phyloP scores from a whole-genome alignment of 2,329 filamentous ascomycete species.

The Beauveria sp. region DNA sequence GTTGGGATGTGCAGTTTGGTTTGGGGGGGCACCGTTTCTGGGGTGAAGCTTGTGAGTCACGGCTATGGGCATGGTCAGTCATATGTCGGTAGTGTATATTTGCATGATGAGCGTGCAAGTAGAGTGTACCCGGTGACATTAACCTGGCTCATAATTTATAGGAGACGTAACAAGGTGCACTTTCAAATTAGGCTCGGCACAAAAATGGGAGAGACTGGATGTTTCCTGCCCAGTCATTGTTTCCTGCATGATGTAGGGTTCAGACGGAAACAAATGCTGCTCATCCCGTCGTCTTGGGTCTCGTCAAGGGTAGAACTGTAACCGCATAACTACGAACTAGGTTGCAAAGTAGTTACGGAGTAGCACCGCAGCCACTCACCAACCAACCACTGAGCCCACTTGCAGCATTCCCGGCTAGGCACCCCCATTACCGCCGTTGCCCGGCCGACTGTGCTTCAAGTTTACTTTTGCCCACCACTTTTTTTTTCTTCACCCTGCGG shows the following conservation, averaged over 20 bases:
- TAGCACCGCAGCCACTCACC: neutral
- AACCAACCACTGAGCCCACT: neutral
- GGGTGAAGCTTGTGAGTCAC: slow-evolving; percentile 9
- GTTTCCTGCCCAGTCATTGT: too few species aligned
- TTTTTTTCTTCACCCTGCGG: neutral
- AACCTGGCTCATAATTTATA: neutral
- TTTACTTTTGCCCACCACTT: slow-evolving; percentile 4
- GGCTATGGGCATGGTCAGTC: neutral
- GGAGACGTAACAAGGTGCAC: too few species aligned
- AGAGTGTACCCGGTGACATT: neutral
- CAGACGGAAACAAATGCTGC: neutral
- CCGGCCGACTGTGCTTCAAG: neutral
- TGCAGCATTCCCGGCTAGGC: slow-evolving; percentile 6
- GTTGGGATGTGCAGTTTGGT: neutral
- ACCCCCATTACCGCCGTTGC: slow-evolving; percentile 7
- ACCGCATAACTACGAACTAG: too few species aligned
- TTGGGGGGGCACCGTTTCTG: neutral
- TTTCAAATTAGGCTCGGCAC: too few species aligned
- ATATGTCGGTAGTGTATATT: neutral
- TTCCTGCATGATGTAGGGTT: neutral
- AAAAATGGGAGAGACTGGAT: neutral
- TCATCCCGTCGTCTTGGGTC: neutral
- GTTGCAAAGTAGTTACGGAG: too few species aligned
- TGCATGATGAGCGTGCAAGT: neutral
- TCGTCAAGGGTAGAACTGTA: neutral